These are phyloP conservation scores for Sclerotinia spermophila DNA, from an alignment of 2,329 filamentous ascomycete species.

Conservation along the genomic window DNA sequence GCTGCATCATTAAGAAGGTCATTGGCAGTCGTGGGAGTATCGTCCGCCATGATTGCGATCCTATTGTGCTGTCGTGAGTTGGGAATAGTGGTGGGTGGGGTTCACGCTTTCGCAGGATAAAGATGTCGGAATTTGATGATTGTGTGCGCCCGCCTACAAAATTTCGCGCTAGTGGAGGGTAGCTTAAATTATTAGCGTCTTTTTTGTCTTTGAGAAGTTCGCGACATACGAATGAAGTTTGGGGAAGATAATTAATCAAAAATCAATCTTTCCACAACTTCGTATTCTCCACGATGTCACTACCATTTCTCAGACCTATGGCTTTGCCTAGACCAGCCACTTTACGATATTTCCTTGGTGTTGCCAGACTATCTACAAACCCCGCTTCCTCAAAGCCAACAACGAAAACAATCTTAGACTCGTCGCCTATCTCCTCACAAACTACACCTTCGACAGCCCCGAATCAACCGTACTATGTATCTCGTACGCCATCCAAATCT, in stretches of 20 bases:
- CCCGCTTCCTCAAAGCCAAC: constrained; percentile 6
- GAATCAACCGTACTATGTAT: constrained; percentile 49
- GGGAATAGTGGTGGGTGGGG: constrained; percentile 18
- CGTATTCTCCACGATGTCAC: constrained; percentile 24
- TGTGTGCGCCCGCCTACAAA: constrained; percentile 28
- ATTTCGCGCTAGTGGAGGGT: constrained; percentile 21
- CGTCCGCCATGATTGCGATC: constrained; percentile 49
- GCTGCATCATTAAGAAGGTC: constrained; percentile 22
- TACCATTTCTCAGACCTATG: constrained; percentile 37
- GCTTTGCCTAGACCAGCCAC: constrained; percentile 33
- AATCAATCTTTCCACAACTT: neutral
- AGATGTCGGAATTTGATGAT: constrained; percentile 23
- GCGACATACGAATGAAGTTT: constrained; percentile 10
- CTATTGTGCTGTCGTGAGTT: constrained; percentile 23
- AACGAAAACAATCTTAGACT: constrained; percentile 14
- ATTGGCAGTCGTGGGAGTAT: constrained; percentile 26
- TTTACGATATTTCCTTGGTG: constrained; percentile 32
- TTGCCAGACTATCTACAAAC: constrained; percentile 21
- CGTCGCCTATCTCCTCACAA: constrained; percentile 14
- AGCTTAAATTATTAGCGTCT: constrained; percentile 19
- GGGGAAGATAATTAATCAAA: neutral
- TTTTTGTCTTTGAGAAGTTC: constrained; percentile 17
- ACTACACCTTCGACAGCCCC: constrained; percentile 16
- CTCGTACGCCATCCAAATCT: constrained; percentile 65
- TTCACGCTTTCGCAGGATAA: constrained; percentile 17